phyloP scores from a whole-genome alignment of 139 green algal species.

The Closterium sp. region DNA sequence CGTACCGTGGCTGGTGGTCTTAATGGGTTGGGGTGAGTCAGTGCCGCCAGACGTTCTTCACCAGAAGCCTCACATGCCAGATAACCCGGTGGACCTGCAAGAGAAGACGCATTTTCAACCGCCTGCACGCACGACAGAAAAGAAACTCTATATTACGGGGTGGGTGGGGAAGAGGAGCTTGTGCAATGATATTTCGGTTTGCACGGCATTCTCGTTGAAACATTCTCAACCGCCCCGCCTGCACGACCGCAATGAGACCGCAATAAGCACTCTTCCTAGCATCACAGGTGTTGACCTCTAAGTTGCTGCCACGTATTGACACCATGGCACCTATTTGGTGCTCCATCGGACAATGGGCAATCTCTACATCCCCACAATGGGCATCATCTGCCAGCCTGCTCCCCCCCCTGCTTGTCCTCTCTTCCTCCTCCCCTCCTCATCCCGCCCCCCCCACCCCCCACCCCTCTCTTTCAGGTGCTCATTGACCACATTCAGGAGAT shows the following conservation, averaged over 20 bases:
- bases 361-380: constrained; percentile 77
- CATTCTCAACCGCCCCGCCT: constrained; percentile 18
- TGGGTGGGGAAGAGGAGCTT: too few relatives aligned
- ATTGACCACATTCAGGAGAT: constrained; percentile 71
- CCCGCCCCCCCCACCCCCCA: too few relatives aligned
- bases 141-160: constrained; percentile 90
- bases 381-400: constrained; percentile 60
- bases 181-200: too few relatives aligned
- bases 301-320: too few relatives aligned
- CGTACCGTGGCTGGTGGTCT: too few relatives aligned
- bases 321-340: too few relatives aligned
- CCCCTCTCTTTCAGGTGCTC: constrained; percentile 15
- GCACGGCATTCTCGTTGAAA: too few relatives aligned
- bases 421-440: too few relatives aligned
- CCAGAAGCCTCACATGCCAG: neutral
- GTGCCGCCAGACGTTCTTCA: too few relatives aligned
- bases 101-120: constrained; percentile 60
- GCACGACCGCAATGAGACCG: constrained; percentile 91
- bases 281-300: too few relatives aligned
- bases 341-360: constrained; percentile 84
- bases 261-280: too few relatives aligned
- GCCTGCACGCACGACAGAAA: constrained; percentile 85
- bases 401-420: too few relatives aligned
- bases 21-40: neutral
- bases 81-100: constrained; percentile 20